These are phyloP conservation scores for Blumeria hordei DNA, from an alignment of 2,329 filamentous ascomycete species.

Conservation along the genomic window DNA sequence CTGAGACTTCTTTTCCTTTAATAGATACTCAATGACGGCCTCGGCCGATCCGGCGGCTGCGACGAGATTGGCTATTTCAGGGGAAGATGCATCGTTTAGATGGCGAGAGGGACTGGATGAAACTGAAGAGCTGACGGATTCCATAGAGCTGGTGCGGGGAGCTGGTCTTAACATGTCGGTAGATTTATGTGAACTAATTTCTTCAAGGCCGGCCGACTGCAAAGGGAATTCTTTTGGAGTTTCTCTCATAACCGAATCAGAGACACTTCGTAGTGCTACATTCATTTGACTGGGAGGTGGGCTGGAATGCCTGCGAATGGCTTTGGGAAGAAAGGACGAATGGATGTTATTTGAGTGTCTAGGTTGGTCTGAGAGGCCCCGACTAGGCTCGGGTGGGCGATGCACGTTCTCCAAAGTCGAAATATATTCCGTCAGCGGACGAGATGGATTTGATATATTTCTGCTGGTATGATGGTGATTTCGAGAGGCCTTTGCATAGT, in stretches of 20 bases:
- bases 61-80: constrained; percentile 59
- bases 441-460: not conserved
- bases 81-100: constrained; percentile 26
- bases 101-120: constrained; percentile 35
- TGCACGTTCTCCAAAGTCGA: not conserved
- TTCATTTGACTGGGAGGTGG: constrained; percentile 10
- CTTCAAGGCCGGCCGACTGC: constrained; percentile 10
- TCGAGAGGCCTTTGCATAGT: not conserved
- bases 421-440: not conserved
- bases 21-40: constrained; percentile 62
- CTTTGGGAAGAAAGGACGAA: not conserved
- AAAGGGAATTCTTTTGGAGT: constrained; percentile 7
- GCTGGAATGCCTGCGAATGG: constrained; percentile 1
- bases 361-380: not conserved
- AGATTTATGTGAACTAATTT: constrained; percentile 11
- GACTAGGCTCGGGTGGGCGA: not conserved
- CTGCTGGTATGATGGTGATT: not conserved
- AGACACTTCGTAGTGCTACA: constrained; percentile 14
- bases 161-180: constrained; percentile 12
- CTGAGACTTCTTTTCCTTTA: constrained; percentile 79
- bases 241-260: constrained; percentile 12
- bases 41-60: constrained; percentile 72
- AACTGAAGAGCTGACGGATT: constrained; percentile 68
- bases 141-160: constrained; percentile 68
- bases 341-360: not conserved